Conservation (phyloP, 2,329 filamentous ascomycete genomes). For the Xylariaceae sp. region DNA sequence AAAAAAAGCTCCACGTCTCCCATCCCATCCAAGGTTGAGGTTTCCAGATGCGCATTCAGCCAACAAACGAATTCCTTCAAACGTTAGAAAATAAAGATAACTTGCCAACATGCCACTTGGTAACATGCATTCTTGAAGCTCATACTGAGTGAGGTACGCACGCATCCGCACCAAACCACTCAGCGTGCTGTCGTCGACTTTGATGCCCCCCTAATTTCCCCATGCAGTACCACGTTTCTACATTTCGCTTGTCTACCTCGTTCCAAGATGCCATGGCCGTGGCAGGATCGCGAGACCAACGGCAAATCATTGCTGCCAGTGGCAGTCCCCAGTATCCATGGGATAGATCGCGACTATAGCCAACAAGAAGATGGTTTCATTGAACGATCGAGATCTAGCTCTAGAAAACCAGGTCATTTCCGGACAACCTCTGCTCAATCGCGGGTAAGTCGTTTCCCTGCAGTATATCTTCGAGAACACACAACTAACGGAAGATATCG, state of each 20-base stretch:
- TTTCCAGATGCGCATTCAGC: slow-evolving; percentile 24
- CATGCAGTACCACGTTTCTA: slow-evolving; percentile 27
- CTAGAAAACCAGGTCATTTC: slow-evolving; percentile 40
- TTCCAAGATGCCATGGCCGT: slow-evolving; percentile 43
- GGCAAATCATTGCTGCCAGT: slow-evolving; percentile 42
- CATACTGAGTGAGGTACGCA: not conserved
- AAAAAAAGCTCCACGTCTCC: slow-evolving; percentile 23
- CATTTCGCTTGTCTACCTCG: slow-evolving; percentile 24
- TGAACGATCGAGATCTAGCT: slow-evolving; percentile 40
- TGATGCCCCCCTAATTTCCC: slow-evolving; percentile 15
- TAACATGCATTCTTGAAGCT: slow-evolving; percentile 15
- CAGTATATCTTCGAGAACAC: slow-evolving; percentile 1
- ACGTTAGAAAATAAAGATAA: not conserved
- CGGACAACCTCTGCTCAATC: slow-evolving; percentile 60
- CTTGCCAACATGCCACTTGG: slow-evolving; percentile 16
- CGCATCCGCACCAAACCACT: slow-evolving; percentile 6
- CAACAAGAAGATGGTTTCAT: slow-evolving; percentile 32
- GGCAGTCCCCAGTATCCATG: slow-evolving; percentile 38
- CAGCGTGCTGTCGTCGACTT: slow-evolving; percentile 8
- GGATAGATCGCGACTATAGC: slow-evolving; percentile 34
- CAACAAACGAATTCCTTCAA: slow-evolving; percentile 1
- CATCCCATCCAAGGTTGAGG: no score
- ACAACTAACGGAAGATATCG: slow-evolving; percentile 8
- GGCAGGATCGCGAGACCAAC: slow-evolving; percentile 39
- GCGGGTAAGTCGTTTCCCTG: slow-evolving; percentile 45